Conservation (phyloP, 495 filamentous ascomycete species). For the Penicillium longicatenatum region DNA sequence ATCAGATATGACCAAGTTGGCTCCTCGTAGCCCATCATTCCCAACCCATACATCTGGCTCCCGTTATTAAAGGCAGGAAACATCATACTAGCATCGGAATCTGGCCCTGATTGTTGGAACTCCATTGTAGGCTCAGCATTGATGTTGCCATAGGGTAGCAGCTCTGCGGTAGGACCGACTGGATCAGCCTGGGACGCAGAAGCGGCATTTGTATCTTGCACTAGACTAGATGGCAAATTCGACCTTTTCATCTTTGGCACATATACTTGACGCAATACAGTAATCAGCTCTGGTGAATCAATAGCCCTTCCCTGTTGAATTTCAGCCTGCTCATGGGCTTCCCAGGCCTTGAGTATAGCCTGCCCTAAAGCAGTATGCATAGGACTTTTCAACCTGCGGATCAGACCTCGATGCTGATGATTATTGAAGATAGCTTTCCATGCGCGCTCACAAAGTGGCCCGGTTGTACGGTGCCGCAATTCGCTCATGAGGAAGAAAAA, state of each 20-base stretch:
- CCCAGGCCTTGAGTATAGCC: constrained; percentile 56
- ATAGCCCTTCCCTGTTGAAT: constrained; percentile 3
- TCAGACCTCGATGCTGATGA: constrained; percentile 46
- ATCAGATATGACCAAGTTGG: constrained; percentile 6
- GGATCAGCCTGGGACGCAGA: not conserved
- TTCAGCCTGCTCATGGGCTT: constrained; percentile 35
- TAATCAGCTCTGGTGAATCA: constrained; percentile 5
- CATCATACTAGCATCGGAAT: not conserved
- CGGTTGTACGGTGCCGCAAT: constrained; percentile 50
- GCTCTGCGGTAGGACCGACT: not conserved
- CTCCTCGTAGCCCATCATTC: constrained; percentile 1
- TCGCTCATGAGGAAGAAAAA: constrained; percentile 56
- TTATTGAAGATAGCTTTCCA: constrained; percentile 54
- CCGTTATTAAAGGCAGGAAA: not conserved
- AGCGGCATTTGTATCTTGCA: not conserved
- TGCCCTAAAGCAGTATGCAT: constrained; percentile 53
- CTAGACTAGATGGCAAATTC: not conserved
- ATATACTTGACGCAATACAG: not conserved
- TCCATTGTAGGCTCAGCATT: not conserved
- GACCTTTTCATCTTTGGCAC: not conserved
- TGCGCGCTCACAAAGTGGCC: constrained; percentile 52
- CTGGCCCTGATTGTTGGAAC: not conserved
- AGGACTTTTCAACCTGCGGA: constrained; percentile 44
- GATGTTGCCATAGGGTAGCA: not conserved
- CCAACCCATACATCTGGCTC: not conserved